These are phyloP conservation scores for Fusarium continuum DNA, from an alignment of 2,329 filamentous ascomycete genomes.

Conservation along the genomic window DNA sequence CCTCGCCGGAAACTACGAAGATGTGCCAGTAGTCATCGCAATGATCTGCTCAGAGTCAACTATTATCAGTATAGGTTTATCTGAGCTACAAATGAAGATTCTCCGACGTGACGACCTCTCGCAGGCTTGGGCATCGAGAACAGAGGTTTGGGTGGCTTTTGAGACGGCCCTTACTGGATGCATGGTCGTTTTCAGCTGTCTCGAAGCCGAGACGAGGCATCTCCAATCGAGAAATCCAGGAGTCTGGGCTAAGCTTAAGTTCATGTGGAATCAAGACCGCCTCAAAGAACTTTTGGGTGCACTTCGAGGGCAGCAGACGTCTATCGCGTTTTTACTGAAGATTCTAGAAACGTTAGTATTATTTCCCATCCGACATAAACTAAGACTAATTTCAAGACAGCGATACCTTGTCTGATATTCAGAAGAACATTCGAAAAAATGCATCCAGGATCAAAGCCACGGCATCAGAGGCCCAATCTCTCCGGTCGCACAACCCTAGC, in stretches of 20 bases:
- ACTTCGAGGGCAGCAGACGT: neutral
- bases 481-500: neutral
- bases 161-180: neutral
- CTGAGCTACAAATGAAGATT: conserved; percentile 9
- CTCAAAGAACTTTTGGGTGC: neutral
- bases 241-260: neutral
- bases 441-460: neutral
- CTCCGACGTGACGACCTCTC: neutral
- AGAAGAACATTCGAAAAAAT: neutral
- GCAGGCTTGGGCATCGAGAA: neutral
- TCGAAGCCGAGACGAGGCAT: neutral
- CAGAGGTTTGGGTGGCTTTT: neutral
- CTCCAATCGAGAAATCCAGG: neutral
- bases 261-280: conserved; percentile 10
- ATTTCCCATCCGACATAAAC: no score
- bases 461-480: neutral
- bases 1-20: neutral
- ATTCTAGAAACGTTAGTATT: neutral
- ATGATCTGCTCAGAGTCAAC: conserved; percentile 12
- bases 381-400: neutral
- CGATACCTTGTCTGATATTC: neutral
- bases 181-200: conserved; percentile 7
- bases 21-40: neutral
- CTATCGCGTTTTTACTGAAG: neutral
- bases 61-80: neutral